These are phyloP conservation scores for Lomentospora prolificans DNA, from an alignment of 2,329 filamentous ascomycete genomes.

Conservation along the genomic window DNA sequence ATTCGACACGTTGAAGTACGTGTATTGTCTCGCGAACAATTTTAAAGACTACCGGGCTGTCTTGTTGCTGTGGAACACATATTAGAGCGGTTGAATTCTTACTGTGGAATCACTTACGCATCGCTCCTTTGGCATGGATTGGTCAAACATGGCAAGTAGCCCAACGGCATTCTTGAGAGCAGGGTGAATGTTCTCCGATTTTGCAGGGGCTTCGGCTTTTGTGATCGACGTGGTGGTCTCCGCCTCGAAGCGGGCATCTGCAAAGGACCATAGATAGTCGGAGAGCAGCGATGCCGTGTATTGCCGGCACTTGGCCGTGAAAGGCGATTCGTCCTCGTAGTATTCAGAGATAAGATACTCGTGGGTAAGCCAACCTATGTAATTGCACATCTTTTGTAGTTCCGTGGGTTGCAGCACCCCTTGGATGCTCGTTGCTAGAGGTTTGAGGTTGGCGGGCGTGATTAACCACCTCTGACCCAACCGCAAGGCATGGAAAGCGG, in stretches of 20 bases:
- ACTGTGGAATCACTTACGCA: constrained; percentile 34
- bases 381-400: constrained; percentile 40
- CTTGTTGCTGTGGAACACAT: constrained; percentile 30
- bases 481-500: constrained; percentile 41
- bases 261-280: constrained; percentile 48
- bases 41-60: constrained; percentile 47
- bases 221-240: constrained; percentile 47
- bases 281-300: constrained; percentile 45
- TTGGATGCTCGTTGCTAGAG: constrained; percentile 40
- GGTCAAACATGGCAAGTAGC: constrained; percentile 52
- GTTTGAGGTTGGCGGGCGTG: constrained; percentile 43
- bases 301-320: constrained; percentile 43
- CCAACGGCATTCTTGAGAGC: constrained; percentile 46
- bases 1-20: constrained; percentile 69
- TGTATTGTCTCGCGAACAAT: constrained; percentile 87
- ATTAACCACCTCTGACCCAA: constrained; percentile 38
- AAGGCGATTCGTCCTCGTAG: constrained; percentile 46
- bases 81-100: constrained; percentile 11
- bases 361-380: constrained; percentile 47
- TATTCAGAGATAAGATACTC: constrained; percentile 47
- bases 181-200: constrained; percentile 39
- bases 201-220: constrained; percentile 34
- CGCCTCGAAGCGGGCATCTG: constrained; percentile 42
- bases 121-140: constrained; percentile 53
- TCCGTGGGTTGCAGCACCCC: constrained; percentile 35